Evolutionary conservation across 495 filamentous ascomycete genomes (phyloP), one percentile per base, ranked within the genome.

Genomic region (Geopyxis carbonaria): DNA sequence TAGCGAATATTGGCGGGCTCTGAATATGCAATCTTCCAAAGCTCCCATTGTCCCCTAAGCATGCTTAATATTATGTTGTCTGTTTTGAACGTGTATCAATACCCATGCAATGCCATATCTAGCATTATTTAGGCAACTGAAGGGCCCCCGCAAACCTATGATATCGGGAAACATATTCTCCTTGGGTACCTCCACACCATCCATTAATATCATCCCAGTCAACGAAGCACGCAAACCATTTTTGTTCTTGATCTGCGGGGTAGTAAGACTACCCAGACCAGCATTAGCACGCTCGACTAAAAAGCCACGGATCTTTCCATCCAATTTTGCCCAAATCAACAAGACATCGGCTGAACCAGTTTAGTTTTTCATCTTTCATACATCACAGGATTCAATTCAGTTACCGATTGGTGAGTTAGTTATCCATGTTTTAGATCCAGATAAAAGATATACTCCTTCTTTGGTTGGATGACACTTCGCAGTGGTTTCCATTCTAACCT

Each of bases 201-300:
- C 85, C 45, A 97, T 68, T 46, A 93, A 85, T 43, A 97, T 94
- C 91, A 97, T 94, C 31, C 89, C 89, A 0, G 89, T 97, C 46
- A 94, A 79, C 5, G 81, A 91, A 16, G 89, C 91, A 34, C 91
- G 68, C 14, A 97, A 72, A 0, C 84, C 89, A 45, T 74, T 93
- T 66, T 97, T 97, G 60, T 97, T 78, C 65, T 89, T 93, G 58
- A 97, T 76, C 7, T 76, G 66, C 4, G 89, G 91, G 4, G 89
- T 95, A 60, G 92, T 85, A 15, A 94, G 63, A 0, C 86, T 87
- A 1, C 89, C 85, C 0, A 83, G 68, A 0, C 83, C 82, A 48
- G 84, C 87, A 31, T 80, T 66, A 40, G 66, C 65, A 36, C 85
- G 66, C 57, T 97, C 85, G 25, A 95, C 68, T 31, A 93, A 60